These are phyloP conservation scores for Apiospora kogelbergensis DNA, from an alignment of 2,329 filamentous ascomycete species.

Conservation along the genomic window DNA sequence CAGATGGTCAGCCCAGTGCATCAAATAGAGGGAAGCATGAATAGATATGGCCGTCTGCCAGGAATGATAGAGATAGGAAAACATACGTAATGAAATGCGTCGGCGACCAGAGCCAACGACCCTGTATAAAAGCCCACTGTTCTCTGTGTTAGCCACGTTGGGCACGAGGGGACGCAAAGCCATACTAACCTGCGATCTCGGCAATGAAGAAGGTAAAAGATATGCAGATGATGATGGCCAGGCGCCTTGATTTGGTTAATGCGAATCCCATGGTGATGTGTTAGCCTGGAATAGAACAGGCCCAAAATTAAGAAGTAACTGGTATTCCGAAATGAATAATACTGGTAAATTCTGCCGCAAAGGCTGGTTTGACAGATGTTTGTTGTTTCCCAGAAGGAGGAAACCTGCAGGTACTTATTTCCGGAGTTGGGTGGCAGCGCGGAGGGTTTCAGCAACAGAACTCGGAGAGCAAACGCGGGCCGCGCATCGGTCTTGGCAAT, in stretches of 20 bases:
- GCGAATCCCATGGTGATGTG: not conserved
- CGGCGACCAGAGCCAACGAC: conserved; percentile 71
- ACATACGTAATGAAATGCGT: conserved; percentile 75
- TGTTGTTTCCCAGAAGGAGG: not conserved
- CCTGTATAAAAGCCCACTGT: conserved; percentile 49
- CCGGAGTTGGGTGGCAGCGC: not conserved
- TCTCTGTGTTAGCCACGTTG: not conserved
- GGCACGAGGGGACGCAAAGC: not conserved
- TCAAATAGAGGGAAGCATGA: not conserved
- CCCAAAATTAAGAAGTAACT: not conserved
- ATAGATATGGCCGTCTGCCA: conserved; percentile 24
- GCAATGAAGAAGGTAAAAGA: conserved; percentile 53
- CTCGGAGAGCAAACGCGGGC: not conserved
- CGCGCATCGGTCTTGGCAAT: not conserved
- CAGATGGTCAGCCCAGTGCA: conserved; percentile 12
- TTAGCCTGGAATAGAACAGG: not conserved
- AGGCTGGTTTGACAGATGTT: not conserved
- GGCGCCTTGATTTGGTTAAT: not conserved
- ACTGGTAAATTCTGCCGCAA: not conserved
- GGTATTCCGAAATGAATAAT: not conserved
- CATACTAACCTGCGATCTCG: conserved; percentile 38
- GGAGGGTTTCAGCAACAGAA: not conserved
- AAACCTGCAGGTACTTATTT: not conserved
- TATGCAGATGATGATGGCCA: conserved; percentile 40
- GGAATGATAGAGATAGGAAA: conserved; percentile 27